Base-by-base conservation (phyloP, 192 early-diverging fungal genomes). In the Entomortierella lignicola region DNA sequence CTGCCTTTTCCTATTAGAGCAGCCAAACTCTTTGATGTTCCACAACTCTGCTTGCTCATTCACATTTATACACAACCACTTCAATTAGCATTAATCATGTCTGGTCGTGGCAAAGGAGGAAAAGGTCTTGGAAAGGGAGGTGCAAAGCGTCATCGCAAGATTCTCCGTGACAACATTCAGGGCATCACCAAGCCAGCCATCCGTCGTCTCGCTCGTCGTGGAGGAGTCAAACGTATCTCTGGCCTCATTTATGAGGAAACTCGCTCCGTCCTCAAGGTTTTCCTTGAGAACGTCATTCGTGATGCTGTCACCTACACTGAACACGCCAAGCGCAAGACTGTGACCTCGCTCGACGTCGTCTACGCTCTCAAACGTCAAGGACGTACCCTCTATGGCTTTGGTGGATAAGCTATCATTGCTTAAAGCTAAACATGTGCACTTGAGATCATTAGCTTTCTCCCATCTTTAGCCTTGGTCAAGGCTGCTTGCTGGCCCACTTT, bases 211-310 rank as follows among this genome's bases (percentile, higher is more conserved):
- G 97, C 97, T 37, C 95, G 97, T 82, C 95, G 97, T 96, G 97
- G 97, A 55, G 97, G 97, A 88, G 97, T 99, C 81, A 99, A 99
- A 93, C 96, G 98, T 93, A 99, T 99, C 88, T 97, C 96, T 53
- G 98, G 96, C 68, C 93, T 82, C 65, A 98, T 97, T 86, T 99
- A 99, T 87, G 98, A 99, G 84, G 98, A 99, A 86, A 97, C 96
- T 81, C 96, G 98, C 82, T 90, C 89, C 73, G 98, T 98, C 63
- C 91, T 98, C 79, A 99, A 98, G 91, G 89, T 93, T 47, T 99
- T 99, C 87, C 93, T 99, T 72, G 96, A 97, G 87, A 96, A 97
- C 84, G 97, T 99, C 83, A 99, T 99, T 81, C 92, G 97, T 64
- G 95, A 98, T 82, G 92, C 95, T 29, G 60, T 65, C 34, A 71